These are phyloP conservation scores for Verticillium nubilum DNA, from an alignment of 2,329 filamentous ascomycete genomes.

Conservation along the genomic window DNA sequence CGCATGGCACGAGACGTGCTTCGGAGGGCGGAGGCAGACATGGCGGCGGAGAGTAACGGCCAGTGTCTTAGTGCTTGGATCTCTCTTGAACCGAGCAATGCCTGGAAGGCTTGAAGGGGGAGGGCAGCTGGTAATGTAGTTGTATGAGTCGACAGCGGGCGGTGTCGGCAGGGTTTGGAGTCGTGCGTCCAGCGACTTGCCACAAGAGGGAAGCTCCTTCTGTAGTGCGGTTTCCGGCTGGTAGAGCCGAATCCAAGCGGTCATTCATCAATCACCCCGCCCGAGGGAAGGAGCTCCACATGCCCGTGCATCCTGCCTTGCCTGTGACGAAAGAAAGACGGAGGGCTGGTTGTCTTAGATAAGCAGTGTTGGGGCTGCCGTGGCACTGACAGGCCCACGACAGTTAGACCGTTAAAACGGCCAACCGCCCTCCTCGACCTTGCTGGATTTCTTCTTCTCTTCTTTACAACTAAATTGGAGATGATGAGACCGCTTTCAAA, in stretches of 20 bases:
- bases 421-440: neutral
- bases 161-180: neutral
- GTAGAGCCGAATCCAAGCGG: neutral
- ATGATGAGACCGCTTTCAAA: conserved; percentile 64
- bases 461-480: conserved; percentile 72
- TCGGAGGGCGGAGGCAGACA: conserved; percentile 39
- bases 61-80: neutral
- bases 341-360: no score
- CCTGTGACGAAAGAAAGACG: no score
- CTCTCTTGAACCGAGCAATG: neutral
- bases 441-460: conserved; percentile 35
- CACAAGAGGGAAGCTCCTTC: neutral
- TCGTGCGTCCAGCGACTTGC: neutral
- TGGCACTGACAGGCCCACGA: no score
- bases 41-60: conserved; percentile 18
- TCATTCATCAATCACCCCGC: neutral
- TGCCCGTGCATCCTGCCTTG: neutral
- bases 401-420: neutral
- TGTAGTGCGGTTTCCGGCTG: neutral
- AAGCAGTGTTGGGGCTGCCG: no score
- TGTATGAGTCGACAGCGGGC: neutral
- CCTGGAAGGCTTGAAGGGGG: conserved; percentile 1
- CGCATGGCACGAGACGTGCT: conserved; percentile 43
- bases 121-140: neutral
- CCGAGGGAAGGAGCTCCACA: neutral